phyloP scores from a whole-genome alignment of 2,329 filamentous ascomycete species.

The Chaetomium olivaceum region DNA sequence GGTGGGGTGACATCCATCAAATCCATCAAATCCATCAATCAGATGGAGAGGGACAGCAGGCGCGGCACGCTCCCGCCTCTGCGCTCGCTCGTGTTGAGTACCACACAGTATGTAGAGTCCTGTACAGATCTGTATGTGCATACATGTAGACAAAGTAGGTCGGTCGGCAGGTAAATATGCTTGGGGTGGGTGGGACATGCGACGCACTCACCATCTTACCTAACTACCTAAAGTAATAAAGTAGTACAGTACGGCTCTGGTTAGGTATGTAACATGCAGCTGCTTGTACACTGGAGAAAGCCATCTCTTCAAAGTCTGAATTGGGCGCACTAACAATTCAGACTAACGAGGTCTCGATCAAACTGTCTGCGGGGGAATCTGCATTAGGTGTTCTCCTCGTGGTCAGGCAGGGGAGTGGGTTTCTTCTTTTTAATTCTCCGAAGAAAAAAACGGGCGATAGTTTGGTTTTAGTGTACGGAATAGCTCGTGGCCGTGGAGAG shows the following conservation, averaged over 20 bases:
- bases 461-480: neutral
- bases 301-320: neutral
- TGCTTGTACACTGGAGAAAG: too few species aligned
- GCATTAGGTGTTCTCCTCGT: neutral
- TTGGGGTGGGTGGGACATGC: neutral
- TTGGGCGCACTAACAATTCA: conserved; percentile 1
- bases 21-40: conserved; percentile 21
- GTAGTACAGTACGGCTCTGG: neutral
- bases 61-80: conserved; percentile 24
- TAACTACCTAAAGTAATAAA: too few species aligned
- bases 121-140: neutral
- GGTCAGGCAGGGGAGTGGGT: neutral
- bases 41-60: conserved; percentile 7
- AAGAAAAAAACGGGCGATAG: conserved; percentile 1
- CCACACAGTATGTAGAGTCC: too few species aligned
- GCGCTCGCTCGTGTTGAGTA: conserved; percentile 9
- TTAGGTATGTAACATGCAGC: too few species aligned
- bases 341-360: neutral
- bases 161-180: too few species aligned
- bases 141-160: neutral
- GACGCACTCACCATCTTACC: too few species aligned
- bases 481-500: neutral
- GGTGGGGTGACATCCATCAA: conserved; percentile 22
- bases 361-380: neutral
- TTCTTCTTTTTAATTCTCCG: conserved; percentile 1